phyloP scores from a whole-genome alignment of 331 rosid genomes.

The Stylosanthes scabra region DNA sequence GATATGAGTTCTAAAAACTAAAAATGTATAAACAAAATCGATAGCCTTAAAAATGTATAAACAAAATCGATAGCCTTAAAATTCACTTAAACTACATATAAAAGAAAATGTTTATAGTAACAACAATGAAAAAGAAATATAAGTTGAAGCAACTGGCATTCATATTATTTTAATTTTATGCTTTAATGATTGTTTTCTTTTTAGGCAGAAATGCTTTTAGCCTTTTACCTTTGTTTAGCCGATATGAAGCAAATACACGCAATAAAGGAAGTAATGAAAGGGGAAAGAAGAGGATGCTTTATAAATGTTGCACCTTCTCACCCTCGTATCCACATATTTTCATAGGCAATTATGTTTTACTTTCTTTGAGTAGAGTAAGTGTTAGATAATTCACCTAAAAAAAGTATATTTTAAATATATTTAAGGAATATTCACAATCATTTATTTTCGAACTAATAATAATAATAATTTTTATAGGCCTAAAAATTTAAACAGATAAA shows the following conservation, averaged over 20 bases:
- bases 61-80: too few species aligned
- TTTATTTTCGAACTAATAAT: too few species aligned
- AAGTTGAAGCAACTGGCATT: neutral
- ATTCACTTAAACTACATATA: too few species aligned
- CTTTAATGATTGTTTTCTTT: neutral
- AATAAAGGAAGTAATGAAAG: neutral
- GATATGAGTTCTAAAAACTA: too few species aligned
- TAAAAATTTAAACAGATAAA: too few species aligned
- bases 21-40: too few species aligned
- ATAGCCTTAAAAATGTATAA: too few species aligned
- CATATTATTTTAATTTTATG: neutral
- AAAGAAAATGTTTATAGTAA: neutral
- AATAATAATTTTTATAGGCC: too few species aligned
- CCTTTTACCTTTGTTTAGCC: neutral
- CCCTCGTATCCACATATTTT: conserved; percentile 25
- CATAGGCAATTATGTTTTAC: neutral
- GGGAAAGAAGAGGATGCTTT: conserved; percentile 1
- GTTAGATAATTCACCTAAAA: too few species aligned
- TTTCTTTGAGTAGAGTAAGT: too few species aligned
- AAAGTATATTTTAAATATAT: too few species aligned
- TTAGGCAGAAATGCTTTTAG: neutral
- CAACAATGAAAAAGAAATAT: neutral
- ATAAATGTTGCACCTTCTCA: conserved; percentile 17
- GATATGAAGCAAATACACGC: conserved; percentile 37
- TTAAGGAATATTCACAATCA: too few species aligned